Evolutionary conservation across 2,329 filamentous ascomycete genomes (phyloP).

Genomic region (Cytospora schulzeri): DNA sequence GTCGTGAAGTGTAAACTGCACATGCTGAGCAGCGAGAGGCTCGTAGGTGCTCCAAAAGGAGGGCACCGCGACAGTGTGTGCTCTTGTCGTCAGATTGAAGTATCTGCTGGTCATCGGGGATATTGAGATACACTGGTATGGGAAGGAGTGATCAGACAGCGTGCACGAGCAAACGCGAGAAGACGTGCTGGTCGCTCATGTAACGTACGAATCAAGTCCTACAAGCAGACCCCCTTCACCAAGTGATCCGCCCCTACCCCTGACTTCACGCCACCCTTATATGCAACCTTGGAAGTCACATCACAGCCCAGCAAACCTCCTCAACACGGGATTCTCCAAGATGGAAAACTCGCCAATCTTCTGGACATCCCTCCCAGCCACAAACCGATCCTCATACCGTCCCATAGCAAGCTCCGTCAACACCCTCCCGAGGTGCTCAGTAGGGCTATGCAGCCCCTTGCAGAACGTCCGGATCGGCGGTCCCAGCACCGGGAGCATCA

Average conservation of each 20-base stretch:
- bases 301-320: slow-evolving; percentile 32
- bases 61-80: background rate
- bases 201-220: too few species aligned
- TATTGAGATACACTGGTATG: background rate
- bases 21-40: background rate
- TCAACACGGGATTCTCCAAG: slow-evolving; percentile 39
- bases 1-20: background rate
- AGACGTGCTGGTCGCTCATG: too few species aligned
- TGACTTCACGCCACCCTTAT: too few species aligned
- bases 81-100: background rate
- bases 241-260: too few species aligned
- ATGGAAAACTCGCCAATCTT: slow-evolving; percentile 40
- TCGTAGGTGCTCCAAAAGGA: background rate
- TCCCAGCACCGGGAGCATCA: slow-evolving; percentile 31
- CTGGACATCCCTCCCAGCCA: slow-evolving; percentile 36
- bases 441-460: slow-evolving; percentile 42
- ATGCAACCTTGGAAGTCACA: background rate
- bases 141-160: background rate
- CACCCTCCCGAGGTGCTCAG: slow-evolving; percentile 46
- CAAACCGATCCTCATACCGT: slow-evolving; percentile 32
- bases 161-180: too few species aligned
- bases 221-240: too few species aligned
- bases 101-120: background rate
- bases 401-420: slow-evolving; percentile 50
- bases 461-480: slow-evolving; percentile 31